Conservation (phyloP, 257 asterid genomes). For the Solanum medicagineum region DNA sequence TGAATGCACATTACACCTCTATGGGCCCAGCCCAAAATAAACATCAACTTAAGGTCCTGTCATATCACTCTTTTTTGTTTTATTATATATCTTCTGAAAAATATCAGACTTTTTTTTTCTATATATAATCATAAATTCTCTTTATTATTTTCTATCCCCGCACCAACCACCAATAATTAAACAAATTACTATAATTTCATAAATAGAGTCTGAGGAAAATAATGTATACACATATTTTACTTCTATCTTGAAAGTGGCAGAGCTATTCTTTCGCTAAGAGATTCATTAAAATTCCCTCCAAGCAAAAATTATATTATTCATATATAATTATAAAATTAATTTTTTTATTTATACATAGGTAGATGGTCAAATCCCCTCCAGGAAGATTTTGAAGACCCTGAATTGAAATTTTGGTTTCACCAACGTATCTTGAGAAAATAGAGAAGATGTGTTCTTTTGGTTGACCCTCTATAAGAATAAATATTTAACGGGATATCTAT, state of each 20-base stretch:
- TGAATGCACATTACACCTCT: neutral
- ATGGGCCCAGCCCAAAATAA: neutral
- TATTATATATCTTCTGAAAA: neutral
- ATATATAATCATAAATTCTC: neutral
- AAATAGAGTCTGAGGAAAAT: fast-evolving
- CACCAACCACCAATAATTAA: neutral
- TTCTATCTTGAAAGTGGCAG: neutral
- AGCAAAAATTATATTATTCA: too few species aligned
- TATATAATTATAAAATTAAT: too few species aligned
- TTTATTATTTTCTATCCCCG: neutral
- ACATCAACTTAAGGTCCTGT: neutral
- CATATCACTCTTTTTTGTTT: neutral
- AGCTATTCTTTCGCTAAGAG: too few species aligned
- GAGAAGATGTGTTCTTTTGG: neutral
- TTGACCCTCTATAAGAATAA: neutral
- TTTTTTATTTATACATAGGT: too few species aligned
- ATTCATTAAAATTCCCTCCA: too few species aligned
- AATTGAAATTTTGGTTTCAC: too few species aligned
- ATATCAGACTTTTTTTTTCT: neutral
- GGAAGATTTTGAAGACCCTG: too few species aligned
- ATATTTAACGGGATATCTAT: neutral
- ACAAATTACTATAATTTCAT: neutral
- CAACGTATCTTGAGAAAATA: too few species aligned
- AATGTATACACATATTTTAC: neutral
- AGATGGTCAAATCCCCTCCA: too few species aligned